These are phyloP conservation scores for Mycosphaerella sp. DNA, from an alignment of 2,329 filamentous ascomycete species.

Conservation along the genomic window DNA sequence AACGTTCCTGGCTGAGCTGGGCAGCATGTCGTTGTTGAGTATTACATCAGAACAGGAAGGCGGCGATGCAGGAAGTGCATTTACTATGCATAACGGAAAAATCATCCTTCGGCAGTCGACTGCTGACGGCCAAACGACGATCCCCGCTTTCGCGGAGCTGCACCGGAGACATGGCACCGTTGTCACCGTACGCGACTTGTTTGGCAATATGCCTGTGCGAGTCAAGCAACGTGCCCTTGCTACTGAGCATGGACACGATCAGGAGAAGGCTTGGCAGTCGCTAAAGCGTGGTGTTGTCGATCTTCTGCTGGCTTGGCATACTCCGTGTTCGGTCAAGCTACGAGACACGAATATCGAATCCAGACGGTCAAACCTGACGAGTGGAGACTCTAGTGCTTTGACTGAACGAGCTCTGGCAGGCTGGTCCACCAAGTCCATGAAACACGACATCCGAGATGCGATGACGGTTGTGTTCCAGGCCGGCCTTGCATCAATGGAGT, in stretches of 20 bases:
- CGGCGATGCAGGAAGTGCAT: slow-evolving; percentile 56
- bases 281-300: slow-evolving; percentile 56
- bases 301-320: slow-evolving; percentile 65
- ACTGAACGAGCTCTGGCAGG: slow-evolving; percentile 29
- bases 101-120: slow-evolving; percentile 60
- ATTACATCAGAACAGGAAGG: slow-evolving; percentile 65
- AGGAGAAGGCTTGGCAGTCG: slow-evolving; percentile 59
- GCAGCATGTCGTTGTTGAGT: slow-evolving; percentile 67
- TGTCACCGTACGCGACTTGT: slow-evolving; percentile 71
- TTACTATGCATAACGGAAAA: slow-evolving; percentile 65
- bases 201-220: slow-evolving; percentile 84
- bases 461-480: slow-evolving; percentile 60
- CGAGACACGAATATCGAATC: slow-evolving; percentile 44
- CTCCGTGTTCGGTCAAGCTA: slow-evolving; percentile 52
- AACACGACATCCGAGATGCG: slow-evolving; percentile 30
- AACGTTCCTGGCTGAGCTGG: slow-evolving; percentile 69
- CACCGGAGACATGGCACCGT: slow-evolving; percentile 56
- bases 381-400: slow-evolving; percentile 22
- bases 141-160: background rate
- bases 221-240: slow-evolving; percentile 66
- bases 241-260: slow-evolving; percentile 46
- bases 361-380: slow-evolving; percentile 18
- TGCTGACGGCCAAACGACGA: background rate
- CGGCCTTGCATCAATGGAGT: slow-evolving; percentile 51
- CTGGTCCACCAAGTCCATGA: slow-evolving; percentile 16